Conservation (phyloP, 306 rosid genomes). For the Glycine soja region DNA sequence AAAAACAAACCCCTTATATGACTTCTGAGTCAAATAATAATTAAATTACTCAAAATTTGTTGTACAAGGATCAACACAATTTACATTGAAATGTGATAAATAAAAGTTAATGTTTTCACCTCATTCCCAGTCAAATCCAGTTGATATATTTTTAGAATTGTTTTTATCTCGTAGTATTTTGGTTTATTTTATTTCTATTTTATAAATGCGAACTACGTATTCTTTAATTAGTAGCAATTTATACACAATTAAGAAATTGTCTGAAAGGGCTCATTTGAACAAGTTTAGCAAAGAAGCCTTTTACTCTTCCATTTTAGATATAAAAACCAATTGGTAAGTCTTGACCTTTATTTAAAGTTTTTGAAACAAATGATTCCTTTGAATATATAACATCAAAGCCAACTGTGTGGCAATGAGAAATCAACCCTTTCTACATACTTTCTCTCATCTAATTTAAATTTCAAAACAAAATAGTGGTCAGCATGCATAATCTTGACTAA, state of each 20-base stretch:
- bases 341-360: no score
- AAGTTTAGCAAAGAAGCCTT: slow-evolving; percentile 16
- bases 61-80: slow-evolving; percentile 3
- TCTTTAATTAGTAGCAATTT: slow-evolving; percentile 7
- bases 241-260: not conserved
- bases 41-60: slow-evolving; percentile 3
- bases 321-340: not conserved
- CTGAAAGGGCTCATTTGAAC: slow-evolving; percentile 16
- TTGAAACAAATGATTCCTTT: not conserved
- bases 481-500: not conserved
- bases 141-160: slow-evolving; percentile 13
- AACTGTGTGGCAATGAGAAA: slow-evolving; percentile 6
- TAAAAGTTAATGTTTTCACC: not conserved
- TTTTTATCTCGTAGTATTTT: not conserved
- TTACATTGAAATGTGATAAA: not conserved
- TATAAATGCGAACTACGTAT: not conserved
- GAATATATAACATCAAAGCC: slow-evolving; percentile 28
- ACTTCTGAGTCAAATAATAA: not conserved
- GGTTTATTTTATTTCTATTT: slow-evolving; percentile 25
- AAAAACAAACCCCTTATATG: not conserved
- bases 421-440: not conserved
- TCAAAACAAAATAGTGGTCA: slow-evolving; percentile 1
- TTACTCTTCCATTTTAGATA: not conserved
- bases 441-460: slow-evolving; percentile 12
- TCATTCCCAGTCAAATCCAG: slow-evolving; percentile 5